phyloP scores from a whole-genome alignment of 192 early-diverging fungal genomes.

The Podila epigama region DNA sequence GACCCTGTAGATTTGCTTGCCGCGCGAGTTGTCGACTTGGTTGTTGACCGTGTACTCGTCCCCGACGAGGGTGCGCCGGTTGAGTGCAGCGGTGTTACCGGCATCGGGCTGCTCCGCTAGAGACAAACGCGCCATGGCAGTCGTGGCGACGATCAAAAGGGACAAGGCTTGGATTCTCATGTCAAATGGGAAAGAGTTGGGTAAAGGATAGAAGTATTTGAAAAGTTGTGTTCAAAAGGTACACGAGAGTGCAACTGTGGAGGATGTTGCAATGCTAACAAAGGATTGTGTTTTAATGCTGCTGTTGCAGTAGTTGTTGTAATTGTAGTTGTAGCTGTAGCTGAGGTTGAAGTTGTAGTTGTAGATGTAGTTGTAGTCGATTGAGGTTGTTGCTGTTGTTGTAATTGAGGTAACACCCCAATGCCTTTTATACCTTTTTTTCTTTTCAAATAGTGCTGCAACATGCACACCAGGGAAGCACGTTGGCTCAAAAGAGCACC shows the following conservation, averaged over 20 bases:
- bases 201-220: too few species aligned
- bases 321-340: background rate
- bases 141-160: slow-evolving; percentile 9
- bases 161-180: slow-evolving; percentile 30
- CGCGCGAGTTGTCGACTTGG: slow-evolving; percentile 17
- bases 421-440: background rate
- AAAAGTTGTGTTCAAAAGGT: too few species aligned
- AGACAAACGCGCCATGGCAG: background rate
- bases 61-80: slow-evolving; percentile 5
- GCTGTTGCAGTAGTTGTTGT: too few species aligned
- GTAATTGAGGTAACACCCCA: background rate
- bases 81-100: background rate
- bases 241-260: too few species aligned
- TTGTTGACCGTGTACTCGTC: slow-evolving; percentile 14
- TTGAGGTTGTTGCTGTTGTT: background rate
- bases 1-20: slow-evolving; percentile 6
- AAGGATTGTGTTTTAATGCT: too few species aligned
- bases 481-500: too few species aligned
- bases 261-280: too few species aligned
- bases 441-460: too few species aligned
- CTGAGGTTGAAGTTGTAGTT: background rate
- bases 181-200: background rate
- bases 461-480: too few species aligned
- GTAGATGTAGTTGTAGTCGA: background rate
- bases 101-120: background rate